Conservation (phyloP, 345 rosid genomes). For the Barbarea vulgaris region DNA sequence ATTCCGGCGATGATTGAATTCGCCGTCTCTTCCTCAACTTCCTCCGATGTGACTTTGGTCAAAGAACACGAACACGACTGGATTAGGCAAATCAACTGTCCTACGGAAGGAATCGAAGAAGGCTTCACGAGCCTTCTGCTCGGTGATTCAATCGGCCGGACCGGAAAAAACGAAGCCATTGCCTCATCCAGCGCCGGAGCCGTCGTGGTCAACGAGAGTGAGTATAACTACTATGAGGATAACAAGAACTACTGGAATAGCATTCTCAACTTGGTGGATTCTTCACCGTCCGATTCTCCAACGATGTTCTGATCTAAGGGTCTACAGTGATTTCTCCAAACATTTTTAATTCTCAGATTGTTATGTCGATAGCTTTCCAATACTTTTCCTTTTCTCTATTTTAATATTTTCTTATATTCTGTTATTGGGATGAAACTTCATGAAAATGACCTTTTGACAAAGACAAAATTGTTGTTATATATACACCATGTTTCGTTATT, state of each 20-base stretch:
- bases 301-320: conserved; percentile 48
- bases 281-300: conserved; percentile 78
- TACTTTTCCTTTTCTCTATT: conserved; percentile 11
- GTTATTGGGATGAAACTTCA: conserved; percentile 17
- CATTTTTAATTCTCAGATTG: conserved; percentile 10
- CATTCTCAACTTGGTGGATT: conserved; percentile 89
- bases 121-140: conserved; percentile 83
- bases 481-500: not conserved
- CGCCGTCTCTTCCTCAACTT: conserved; percentile 51
- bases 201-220: conserved; percentile 24
- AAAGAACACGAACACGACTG: conserved; percentile 69
- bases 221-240: conserved; percentile 67
- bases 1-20: conserved; percentile 51
- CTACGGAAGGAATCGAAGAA: conserved; percentile 49
- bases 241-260: conserved; percentile 96
- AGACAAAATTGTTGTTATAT: not conserved
- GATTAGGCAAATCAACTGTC: conserved; percentile 46
- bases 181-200: conserved; percentile 6
- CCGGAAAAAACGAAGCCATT: conserved; percentile 34
- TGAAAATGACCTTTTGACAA: conserved; percentile 7
- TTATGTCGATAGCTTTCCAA: conserved; percentile 33
- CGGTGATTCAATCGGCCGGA: conserved; percentile 52
- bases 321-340: conserved; percentile 11
- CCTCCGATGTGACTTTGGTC: conserved; percentile 51
- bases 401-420: not conserved